A percentile compares a stretch with the other conserved stretches of the same genome.
phyloP scores from a whole-genome alignment of 2,329 filamentous ascomycete species.

The Colletotrichum destructivum region DNA sequence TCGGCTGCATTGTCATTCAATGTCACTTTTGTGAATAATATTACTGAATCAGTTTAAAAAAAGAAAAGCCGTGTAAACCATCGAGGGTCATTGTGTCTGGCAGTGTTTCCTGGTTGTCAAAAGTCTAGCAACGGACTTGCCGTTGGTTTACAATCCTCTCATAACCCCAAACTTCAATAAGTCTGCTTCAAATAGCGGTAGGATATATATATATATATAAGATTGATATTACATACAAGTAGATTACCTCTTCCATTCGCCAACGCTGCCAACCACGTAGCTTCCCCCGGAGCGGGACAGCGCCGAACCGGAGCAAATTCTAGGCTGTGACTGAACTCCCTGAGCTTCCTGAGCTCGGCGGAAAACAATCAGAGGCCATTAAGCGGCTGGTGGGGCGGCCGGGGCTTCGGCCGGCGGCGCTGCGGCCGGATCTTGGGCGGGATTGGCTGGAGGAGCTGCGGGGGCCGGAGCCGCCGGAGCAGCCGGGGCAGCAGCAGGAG shows the following conservation, averaged over 20 bases:
- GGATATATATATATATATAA: constrained; percentile 10
- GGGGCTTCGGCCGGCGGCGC: constrained; percentile 14
- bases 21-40: no score
- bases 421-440: neutral
- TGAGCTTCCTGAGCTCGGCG: constrained; percentile 9
- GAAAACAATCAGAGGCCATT: neutral
- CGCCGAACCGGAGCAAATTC: neutral
- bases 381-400: neutral
- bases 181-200: neutral
- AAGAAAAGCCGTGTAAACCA: neutral
- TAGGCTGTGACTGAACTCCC: neutral
- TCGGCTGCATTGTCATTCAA: no score
- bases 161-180: neutral
- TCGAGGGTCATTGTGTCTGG: neutral
- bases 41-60: no score
- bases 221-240: constrained; percentile 28
- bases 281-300: no score
- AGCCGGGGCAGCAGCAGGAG: constrained; percentile 8
- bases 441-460: constrained; percentile 6
- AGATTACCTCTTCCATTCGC: constrained; percentile 12
- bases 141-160: neutral
- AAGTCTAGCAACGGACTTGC: neutral
- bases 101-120: neutral
- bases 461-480: neutral
- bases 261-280: neutral